Evolutionary conservation across 805 yeast genomes (phyloP), one percentile per base, ranked within the genome.

Genomic region (Teunomyces aglyptinius): DNA sequence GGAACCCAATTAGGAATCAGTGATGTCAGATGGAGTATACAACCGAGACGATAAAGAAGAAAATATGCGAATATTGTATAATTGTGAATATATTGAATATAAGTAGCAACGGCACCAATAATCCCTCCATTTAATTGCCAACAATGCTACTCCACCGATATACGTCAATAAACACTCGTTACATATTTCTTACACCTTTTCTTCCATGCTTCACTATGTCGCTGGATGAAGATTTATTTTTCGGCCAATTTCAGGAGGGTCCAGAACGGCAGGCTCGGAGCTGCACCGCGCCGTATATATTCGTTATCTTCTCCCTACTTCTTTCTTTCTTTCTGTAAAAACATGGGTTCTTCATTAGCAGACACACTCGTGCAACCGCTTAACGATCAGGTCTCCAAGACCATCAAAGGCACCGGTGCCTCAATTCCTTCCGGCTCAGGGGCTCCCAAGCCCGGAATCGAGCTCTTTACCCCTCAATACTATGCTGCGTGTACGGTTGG

Each of bases 401-500:
- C 44, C 22, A 32, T 46, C 13, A 49, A 44, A 28, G 31, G 49
- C 15, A 44, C 27, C 36, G 38, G 5, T 43, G 36, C 29, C n/a
- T 41, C 32, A 31, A 27, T 36, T 4, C 11, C 26, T 3, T 24
- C 48, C 20, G 22, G 41, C 18, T 44, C 31, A n/a, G n/a, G n/a
- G 35, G 48, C 43, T 2, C 50, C 55, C 12, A 53, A 53, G 28
- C 51, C 50, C 12, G 61, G 59, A 41, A 81, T 85, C 54, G 70
- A 73, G 50, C 72, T 83, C 41, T 83, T 73, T 68, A 70, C 87
- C 3, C 68, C 75, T 18, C 82, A 85, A 62, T 86, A 83, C 71
- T 86, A 76, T 68, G 72, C 74, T 46, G 83, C 91, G 44, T 87
- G 95, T 67, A 82, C 90, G 3, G 42, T 83, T 33, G 95, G 91